phyloP scores from a whole-genome alignment of 345 rosid species.

The Aegle marmelos region DNA sequence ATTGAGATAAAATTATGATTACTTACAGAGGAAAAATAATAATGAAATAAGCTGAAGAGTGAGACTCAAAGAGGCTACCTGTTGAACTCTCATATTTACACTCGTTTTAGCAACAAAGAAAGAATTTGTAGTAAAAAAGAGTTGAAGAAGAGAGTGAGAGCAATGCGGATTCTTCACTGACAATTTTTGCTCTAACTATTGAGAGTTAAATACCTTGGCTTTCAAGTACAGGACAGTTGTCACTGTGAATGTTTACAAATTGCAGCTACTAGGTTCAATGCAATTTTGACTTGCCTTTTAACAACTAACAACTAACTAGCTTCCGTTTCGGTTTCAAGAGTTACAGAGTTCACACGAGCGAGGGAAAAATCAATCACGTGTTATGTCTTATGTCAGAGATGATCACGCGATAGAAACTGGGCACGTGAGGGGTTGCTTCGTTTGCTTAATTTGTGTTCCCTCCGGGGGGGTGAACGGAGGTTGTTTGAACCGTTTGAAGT shows the following conservation, averaged over 20 bases:
- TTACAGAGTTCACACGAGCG: conserved; percentile 10
- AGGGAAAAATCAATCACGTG: background rate
- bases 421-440: conserved; percentile 15
- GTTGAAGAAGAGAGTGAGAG: background rate
- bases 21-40: conserved; percentile 15
- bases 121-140: background rate
- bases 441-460: conserved; percentile 9
- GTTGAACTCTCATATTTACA: conserved; percentile 7
- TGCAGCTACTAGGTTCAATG: background rate
- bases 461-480: background rate
- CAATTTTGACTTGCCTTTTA: background rate
- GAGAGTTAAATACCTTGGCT: background rate
- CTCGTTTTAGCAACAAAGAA: background rate
- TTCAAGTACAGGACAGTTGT: background rate
- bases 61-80: background rate
- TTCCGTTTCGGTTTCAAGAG: background rate
- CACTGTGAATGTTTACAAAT: background rate
- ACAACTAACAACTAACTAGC: background rate
- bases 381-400: conserved; percentile 8
- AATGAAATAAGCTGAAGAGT: conserved; percentile 1
- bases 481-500: conserved; percentile 1
- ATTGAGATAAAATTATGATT: background rate
- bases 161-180: background rate
- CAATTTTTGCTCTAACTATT: background rate
- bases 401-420: conserved; percentile 11